Evolutionary conservation across 805 yeast genomes (phyloP).

Genomic region (Metschnikowia vanudenii): DNA sequence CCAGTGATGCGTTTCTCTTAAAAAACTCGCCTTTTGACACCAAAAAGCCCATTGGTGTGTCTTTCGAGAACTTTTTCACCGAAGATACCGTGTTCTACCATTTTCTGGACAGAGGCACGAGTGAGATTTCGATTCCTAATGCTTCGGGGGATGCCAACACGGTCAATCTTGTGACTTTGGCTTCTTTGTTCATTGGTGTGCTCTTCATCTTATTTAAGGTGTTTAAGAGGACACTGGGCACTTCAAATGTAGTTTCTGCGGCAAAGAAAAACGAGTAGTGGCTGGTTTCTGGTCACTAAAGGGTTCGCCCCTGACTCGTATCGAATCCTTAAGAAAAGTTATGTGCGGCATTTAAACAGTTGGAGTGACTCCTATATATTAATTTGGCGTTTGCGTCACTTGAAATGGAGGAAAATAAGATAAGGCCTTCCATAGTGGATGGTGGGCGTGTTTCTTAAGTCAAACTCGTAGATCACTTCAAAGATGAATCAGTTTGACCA

Average conservation of each 20-base stretch:
- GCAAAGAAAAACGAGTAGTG: conserved; percentile 7
- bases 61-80: conserved; percentile 38
- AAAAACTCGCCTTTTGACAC: conserved; percentile 39
- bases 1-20: conserved; percentile 27
- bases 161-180: conserved; percentile 13
- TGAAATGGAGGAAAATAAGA: too few relatives aligned
- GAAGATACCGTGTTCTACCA: conserved; percentile 42
- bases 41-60: conserved; percentile 29
- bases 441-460: too few relatives aligned
- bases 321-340: too few relatives aligned
- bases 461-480: too few relatives aligned
- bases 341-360: too few relatives aligned
- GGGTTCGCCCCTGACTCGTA: background rate
- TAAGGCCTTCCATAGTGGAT: too few relatives aligned
- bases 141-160: conserved; percentile 7
- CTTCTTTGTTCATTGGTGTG: conserved; percentile 13
- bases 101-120: conserved; percentile 12
- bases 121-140: conserved; percentile 14
- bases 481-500: too few relatives aligned
- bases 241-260: background rate
- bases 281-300: too few relatives aligned
- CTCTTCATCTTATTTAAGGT: conserved; percentile 7
- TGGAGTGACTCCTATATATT: too few relatives aligned
- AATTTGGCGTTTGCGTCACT: too few relatives aligned
- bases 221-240: background rate